Evolutionary conservation across 345 rosid species (phyloP), one percentile per base, ranked within the genome.

Genomic region (Pugionium cornutum): DNA sequence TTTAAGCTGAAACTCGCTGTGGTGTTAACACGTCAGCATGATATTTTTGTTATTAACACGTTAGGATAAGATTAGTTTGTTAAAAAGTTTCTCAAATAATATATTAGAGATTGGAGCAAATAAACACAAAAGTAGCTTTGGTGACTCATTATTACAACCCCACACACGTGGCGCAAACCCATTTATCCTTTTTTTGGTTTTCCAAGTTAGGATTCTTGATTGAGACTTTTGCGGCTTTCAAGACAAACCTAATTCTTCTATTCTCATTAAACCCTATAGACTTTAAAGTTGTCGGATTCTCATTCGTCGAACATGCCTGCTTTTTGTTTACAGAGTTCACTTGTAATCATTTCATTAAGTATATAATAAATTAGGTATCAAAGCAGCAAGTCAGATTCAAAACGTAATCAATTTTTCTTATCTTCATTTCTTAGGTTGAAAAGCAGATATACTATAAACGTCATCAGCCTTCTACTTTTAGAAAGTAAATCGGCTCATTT

Each of bases 151-250:
- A 68, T 58, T 59, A 31, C 58, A 50, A 41, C 59, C 57, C 29
- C 18, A 26, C 3, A 49, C 44, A 50, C 52, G 73, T 59, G 73
- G 37, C 36, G 42, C 36, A 51, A 27, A 59, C 42, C 31, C 53
- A 41, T 50, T 60, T 51, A 26, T 37, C 10, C 53, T 4, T 53
- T 59, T 69, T 59, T 8, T 18, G 18, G 18, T 18, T 18, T 18
- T 18, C 66, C 59, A 69, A 59, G 60, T 51, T 69, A 41, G 39
- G 73, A 68, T 68, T 59, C 66, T 68, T 42, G 73, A 52, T 27
- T 33, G 73, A 5, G 39, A 33, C 4, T 59, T 42, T 59, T 69
- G 39, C 53, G n/a, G 46, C 10, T 0, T 68, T 68, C 59, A 33
- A 59, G 58, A 34, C 53, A 50, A 50, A 68, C 66, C 53, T 59